A percentile compares a stretch with the other conserved stretches of the same genome.
These are phyloP conservation scores for Acer saccharum DNA, from an alignment of 345 rosid species.

Conservation along the genomic window DNA sequence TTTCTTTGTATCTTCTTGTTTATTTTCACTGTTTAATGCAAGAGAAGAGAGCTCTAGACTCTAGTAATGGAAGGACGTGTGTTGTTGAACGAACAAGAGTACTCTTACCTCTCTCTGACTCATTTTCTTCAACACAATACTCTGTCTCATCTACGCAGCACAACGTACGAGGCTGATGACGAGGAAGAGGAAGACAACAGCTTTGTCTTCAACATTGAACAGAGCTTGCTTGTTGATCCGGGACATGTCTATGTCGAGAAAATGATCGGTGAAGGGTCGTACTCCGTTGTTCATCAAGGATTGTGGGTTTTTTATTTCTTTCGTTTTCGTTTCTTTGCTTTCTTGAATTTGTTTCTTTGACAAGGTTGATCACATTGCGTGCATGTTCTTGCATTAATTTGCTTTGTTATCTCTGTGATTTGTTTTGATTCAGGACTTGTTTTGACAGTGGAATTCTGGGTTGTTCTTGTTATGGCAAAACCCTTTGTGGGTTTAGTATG, in stretches of 20 bases:
- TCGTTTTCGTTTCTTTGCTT: neutral
- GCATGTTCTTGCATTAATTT: constrained; percentile 15
- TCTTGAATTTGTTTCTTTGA: constrained; percentile 8
- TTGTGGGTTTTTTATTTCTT: constrained; percentile 35
- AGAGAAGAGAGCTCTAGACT: neutral
- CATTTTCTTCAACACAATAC: neutral
- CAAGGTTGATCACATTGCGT: constrained; percentile 22
- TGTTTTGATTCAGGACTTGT: neutral
- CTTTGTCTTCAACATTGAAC: constrained; percentile 41
- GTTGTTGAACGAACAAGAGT: neutral
- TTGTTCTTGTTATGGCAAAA: neutral
- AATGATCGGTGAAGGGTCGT: constrained; percentile 57
- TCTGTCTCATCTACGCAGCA: neutral
- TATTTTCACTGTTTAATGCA: constrained; percentile 13
- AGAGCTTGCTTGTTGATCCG: constrained; percentile 44
- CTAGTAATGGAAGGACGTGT: constrained; percentile 9
- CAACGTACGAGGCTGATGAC: constrained; percentile 19
- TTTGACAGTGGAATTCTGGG: neutral
- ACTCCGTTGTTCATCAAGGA: constrained; percentile 52
- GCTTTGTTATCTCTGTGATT: neutral
- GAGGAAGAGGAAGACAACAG: constrained; percentile 18
- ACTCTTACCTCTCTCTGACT: neutral
- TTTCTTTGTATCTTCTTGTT: neutral
- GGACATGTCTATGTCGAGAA: constrained; percentile 24
- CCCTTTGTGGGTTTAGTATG: constrained; percentile 1